These are phyloP conservation scores for Hypomontagnella submonticulosa DNA, from an alignment of 495 filamentous ascomycete species.

Conservation along the genomic window DNA sequence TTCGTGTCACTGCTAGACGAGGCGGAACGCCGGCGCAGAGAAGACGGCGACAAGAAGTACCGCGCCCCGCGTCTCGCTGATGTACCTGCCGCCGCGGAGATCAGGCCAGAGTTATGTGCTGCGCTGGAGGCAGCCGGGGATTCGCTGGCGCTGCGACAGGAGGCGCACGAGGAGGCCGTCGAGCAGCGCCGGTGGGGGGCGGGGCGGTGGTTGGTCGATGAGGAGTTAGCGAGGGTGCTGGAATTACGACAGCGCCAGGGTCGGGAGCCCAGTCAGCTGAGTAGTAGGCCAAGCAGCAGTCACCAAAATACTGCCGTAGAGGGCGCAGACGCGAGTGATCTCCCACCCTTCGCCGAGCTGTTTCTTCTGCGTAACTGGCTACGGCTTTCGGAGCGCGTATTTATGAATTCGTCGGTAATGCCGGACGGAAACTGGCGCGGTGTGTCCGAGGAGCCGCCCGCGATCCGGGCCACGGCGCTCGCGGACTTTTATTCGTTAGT, in stretches of 20 bases:
- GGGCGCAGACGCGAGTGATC: slow-evolving; percentile 55
- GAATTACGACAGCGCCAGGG: slow-evolving; percentile 46
- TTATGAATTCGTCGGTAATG: slow-evolving; percentile 76
- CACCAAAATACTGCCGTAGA: slow-evolving; percentile 21
- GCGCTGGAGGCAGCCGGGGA: slow-evolving; percentile 77
- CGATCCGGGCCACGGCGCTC: slow-evolving; percentile 73
- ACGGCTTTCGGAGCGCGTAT: slow-evolving; percentile 69
- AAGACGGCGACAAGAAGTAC: slow-evolving; percentile 36
- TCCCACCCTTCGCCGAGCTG: slow-evolving; percentile 56
- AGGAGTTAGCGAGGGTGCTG: slow-evolving; percentile 61
- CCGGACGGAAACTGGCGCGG: slow-evolving; percentile 74
- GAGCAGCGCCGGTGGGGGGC: slow-evolving; percentile 65
- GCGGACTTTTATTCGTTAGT: slow-evolving; percentile 78
- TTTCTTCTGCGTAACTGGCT: slow-evolving; percentile 72
- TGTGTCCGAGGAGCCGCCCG: slow-evolving; percentile 66
- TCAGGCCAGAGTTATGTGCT: slow-evolving; percentile 71
- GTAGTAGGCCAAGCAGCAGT: no score
- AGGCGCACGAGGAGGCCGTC: slow-evolving; percentile 61
- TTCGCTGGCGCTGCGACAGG: slow-evolving; percentile 66
- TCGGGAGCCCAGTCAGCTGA: slow-evolving; percentile 36
- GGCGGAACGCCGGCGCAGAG: slow-evolving; percentile 49
- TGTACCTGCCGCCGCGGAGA: slow-evolving; percentile 77
- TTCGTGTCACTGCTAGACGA: slow-evolving; percentile 72
- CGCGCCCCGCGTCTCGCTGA: slow-evolving; percentile 53
- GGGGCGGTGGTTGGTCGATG: slow-evolving; percentile 52